Evolutionary conservation across 495 filamentous ascomycete species (phyloP).

Genomic region (Jackrogersella minutella): DNA sequence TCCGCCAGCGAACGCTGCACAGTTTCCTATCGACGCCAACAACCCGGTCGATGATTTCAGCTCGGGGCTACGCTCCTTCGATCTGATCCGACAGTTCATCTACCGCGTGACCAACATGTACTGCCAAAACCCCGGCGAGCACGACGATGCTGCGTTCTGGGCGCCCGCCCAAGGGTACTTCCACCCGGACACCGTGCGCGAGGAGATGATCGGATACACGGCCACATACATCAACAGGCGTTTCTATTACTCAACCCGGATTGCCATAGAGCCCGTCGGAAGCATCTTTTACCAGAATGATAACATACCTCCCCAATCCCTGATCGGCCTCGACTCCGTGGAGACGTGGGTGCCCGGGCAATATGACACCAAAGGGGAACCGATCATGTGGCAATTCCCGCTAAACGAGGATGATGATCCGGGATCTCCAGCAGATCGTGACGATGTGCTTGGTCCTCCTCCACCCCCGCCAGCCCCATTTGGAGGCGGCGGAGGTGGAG

Average conservation of each 20-base stretch:
- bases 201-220: slow-evolving; percentile 30
- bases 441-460: not conserved
- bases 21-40: not conserved
- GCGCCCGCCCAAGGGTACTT: slow-evolving; percentile 17
- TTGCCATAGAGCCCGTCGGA: slow-evolving; percentile 37
- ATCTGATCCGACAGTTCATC: slow-evolving; percentile 13
- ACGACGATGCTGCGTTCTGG: not conserved
- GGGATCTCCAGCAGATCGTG: not conserved
- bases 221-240: not conserved
- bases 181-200: slow-evolving; percentile 28
- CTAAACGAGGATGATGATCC: not conserved
- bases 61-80: slow-evolving; percentile 31
- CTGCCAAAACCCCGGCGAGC: not conserved
- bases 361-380: not conserved
- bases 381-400: not conserved
- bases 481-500: not conserved
- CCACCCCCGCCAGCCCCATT: too few species aligned
- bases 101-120: slow-evolving; percentile 14
- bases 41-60: not conserved
- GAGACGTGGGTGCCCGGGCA: not conserved
- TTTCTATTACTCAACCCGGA: slow-evolving; percentile 10
- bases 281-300: too few species aligned
- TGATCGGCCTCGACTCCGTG: too few species aligned
- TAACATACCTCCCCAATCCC: too few species aligned
- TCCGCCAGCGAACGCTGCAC: not conserved